Evolutionary conservation across 2,329 filamentous ascomycete genomes (phyloP).

Genomic region (Pestalotiopsis sp.): DNA sequence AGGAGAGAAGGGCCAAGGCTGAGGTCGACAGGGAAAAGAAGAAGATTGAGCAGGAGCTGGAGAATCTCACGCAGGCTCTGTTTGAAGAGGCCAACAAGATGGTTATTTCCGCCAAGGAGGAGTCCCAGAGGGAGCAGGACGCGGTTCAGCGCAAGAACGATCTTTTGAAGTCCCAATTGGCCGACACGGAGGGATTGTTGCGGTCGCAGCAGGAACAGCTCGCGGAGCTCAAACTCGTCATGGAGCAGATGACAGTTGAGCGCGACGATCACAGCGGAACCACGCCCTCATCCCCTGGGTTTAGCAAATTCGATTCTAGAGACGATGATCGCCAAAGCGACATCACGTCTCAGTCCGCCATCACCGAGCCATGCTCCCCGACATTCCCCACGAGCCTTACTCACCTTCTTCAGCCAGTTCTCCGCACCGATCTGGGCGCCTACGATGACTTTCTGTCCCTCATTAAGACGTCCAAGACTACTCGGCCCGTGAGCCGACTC

Average conservation of each 20-base stretch:
- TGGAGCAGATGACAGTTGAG: slow-evolving; percentile 81
- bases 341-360: slow-evolving; percentile 36
- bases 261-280: slow-evolving; percentile 75
- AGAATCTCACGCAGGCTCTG: slow-evolving; percentile 86
- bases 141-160: slow-evolving; percentile 82
- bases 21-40: slow-evolving; percentile 79
- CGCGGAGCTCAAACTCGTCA: slow-evolving; percentile 84
- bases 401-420: slow-evolving; percentile 79
- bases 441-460: slow-evolving; percentile 87
- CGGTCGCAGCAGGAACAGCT: slow-evolving; percentile 93
- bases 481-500: slow-evolving; percentile 63
- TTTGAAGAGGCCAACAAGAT: slow-evolving; percentile 99
- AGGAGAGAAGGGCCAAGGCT: slow-evolving; percentile 67
- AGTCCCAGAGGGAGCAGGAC: slow-evolving; percentile 84
- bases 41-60: slow-evolving; percentile 88
- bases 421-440: slow-evolving; percentile 78
- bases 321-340: slow-evolving; percentile 44
- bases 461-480: slow-evolving; percentile 63
- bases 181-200: slow-evolving; percentile 83
- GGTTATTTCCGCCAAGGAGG: slow-evolving; percentile 89
- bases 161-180: slow-evolving; percentile 81
- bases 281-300: slow-evolving; percentile 79
- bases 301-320: slow-evolving; percentile 67
- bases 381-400: slow-evolving; percentile 73
- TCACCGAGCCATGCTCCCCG: slow-evolving; percentile 50